These are phyloP conservation scores for Phytophthora macrochlamydospora DNA, from an alignment of 352 stramenopile genomes.

Conservation along the genomic window DNA sequence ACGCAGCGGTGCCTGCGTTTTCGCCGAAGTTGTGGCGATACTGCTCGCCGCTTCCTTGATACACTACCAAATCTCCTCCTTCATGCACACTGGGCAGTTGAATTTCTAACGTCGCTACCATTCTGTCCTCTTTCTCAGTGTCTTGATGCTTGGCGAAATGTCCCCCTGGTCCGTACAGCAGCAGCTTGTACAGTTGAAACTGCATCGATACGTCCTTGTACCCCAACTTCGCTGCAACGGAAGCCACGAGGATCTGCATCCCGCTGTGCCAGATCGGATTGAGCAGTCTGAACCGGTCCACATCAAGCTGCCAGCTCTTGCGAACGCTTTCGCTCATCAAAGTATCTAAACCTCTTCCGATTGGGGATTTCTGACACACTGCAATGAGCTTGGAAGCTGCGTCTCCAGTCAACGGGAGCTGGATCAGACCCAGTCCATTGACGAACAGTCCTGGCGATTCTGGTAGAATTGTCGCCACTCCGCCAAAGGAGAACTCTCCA, in stretches of 20 bases:
- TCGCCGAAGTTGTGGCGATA: slow-evolving; percentile 11
- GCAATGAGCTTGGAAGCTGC: not conserved
- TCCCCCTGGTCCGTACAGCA: slow-evolving; percentile 43
- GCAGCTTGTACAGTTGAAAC: slow-evolving; percentile 38
- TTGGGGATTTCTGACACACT: slow-evolving; percentile 21
- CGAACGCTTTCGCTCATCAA: slow-evolving; percentile 8
- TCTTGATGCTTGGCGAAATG: slow-evolving; percentile 45
- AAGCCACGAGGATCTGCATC: slow-evolving; percentile 1
- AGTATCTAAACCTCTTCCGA: not conserved
- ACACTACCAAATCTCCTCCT: slow-evolving; percentile 7
- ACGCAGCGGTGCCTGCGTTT: slow-evolving; percentile 1
- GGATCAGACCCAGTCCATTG: slow-evolving; percentile 5
- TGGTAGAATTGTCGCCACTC: not conserved
- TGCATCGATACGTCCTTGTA: slow-evolving; percentile 9
- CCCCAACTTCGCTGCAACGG: not conserved
- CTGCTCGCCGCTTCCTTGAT: no score
- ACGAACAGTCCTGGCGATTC: slow-evolving; percentile 2
- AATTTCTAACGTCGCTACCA: slow-evolving; percentile 48
- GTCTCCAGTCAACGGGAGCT: slow-evolving; percentile 4
- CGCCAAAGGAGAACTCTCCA: slow-evolving; percentile 5
- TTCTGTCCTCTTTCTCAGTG: slow-evolving; percentile 49
- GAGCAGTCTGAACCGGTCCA: not conserved
- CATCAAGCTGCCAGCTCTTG: slow-evolving; percentile 13
- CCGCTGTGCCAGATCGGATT: slow-evolving; percentile 5
- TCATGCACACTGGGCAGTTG: slow-evolving; percentile 24